phyloP scores from a whole-genome alignment of 306 rosid species.

The Ziziphus jujuba region DNA sequence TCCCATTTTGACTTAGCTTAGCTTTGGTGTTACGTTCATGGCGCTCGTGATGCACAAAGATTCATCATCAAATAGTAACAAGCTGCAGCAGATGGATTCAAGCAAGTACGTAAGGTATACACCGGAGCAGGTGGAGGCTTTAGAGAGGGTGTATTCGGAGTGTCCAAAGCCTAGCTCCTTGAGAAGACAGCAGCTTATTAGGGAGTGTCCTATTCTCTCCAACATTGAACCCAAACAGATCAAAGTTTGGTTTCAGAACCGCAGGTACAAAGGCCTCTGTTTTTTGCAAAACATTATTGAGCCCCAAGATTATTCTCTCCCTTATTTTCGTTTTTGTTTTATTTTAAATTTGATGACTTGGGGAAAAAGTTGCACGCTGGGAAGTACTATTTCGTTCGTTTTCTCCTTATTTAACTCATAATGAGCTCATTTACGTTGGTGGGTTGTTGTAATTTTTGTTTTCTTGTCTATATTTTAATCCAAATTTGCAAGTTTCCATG shows the following conservation, averaged over 20 bases:
- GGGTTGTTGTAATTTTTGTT: too few species aligned
- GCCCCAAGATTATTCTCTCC: neutral
- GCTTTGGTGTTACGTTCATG: conserved; percentile 33
- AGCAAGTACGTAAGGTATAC: conserved; percentile 95
- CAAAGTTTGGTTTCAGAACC: conserved; percentile 98
- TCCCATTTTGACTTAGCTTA: neutral
- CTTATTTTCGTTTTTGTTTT: neutral
- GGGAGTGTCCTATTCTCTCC: conserved; percentile 88
- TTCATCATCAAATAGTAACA: conserved; percentile 24
- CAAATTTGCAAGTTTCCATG: too few species aligned
- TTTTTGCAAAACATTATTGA: neutral
- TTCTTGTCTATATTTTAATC: too few species aligned
- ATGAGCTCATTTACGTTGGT: too few species aligned
- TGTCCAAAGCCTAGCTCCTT: conserved; percentile 95
- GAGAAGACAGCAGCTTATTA: conserved; percentile 89
- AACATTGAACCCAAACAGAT: conserved; percentile 97
- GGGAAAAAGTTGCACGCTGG: neutral
- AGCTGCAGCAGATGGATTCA: conserved; percentile 70
- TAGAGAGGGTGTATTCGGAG: conserved; percentile 91
- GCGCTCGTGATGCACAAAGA: conserved; percentile 78
- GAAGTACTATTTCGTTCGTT: neutral
- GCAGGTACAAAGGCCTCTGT: conserved; percentile 52
- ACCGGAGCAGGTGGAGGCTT: conserved; percentile 93
- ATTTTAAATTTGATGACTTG: neutral
- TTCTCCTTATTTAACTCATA: neutral